Evolutionary conservation across 2,329 filamentous ascomycete species (phyloP), one percentile per base, ranked within the genome.

Genomic region (Exophiala mesophila): DNA sequence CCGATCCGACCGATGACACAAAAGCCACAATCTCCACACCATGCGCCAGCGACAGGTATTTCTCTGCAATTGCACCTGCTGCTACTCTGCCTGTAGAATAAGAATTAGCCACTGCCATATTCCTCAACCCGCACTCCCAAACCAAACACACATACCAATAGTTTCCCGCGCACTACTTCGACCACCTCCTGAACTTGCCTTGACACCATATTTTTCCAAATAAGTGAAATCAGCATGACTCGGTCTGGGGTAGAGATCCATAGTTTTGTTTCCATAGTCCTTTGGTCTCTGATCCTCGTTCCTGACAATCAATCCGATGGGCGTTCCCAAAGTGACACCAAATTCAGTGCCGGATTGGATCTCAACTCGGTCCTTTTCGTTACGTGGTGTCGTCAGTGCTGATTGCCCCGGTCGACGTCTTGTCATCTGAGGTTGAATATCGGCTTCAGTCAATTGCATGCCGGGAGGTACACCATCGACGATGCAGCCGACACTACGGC

Each of bases 151-250:
- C 58, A 58, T 61, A 77, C 84, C 88, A 61, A 97, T 95, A 8
- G 90, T 97, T 74, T 97, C 90, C 53, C 90, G 76, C n/a, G 92
- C 92, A 63, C 83, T 89, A 63, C 84, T 89, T 50, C 92, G 78
- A 40, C 92, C 90, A 56, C 92, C 90, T 45, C 92, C 90, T 49
- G 82, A 88, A 63, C 80, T 86, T 26, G 92, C 88, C 72, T 94
- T 94, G 56, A 94, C 82, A 44, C 90, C 90, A 65, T 98, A 98
- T 71, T 97, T 97, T 66, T 95, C 86, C 48, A 95, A 75, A 69
- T 97, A 97, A 47, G 92, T 97, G 79, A 85, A 96, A 68, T 97
- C 90, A 47, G 92, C 90, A 68, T 97, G 92, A 62, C 82, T 88
- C 24, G 90, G 92, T 38, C 92, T 78, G 3, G 92, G 92, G 74